phyloP scores from a whole-genome alignment of 2,329 filamentous ascomycete genomes.

The Neonectria neomacrospora region DNA sequence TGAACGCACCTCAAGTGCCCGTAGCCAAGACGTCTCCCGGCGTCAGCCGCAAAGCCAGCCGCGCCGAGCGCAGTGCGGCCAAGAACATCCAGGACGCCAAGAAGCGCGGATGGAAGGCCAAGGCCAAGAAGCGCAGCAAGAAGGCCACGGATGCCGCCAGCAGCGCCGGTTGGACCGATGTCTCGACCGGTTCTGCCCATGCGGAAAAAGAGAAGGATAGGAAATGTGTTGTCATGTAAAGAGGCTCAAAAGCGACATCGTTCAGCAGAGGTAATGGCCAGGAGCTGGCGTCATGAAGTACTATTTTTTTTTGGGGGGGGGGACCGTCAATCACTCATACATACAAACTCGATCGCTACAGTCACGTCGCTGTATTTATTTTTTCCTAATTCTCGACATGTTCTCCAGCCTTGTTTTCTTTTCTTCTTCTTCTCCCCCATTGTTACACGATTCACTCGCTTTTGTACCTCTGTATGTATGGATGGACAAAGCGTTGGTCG shows the following conservation, averaged over 20 bases:
- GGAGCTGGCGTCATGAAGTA: conserved; percentile 14
- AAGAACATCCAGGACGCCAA: conserved; percentile 72
- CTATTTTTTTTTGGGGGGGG: too few relatives aligned
- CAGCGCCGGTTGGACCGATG: conserved; percentile 65
- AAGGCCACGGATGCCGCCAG: conserved; percentile 55
- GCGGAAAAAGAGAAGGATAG: conserved; percentile 57
- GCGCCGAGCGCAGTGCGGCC: conserved; percentile 68
- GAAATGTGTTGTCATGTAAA: conserved; percentile 65
- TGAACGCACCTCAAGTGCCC: conserved; percentile 50
- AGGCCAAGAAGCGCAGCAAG: conserved; percentile 54
- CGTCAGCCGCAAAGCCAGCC: conserved; percentile 61
- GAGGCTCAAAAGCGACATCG: conserved; percentile 23
- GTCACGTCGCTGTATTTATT: conserved; percentile 18
- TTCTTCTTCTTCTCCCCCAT: conserved; percentile 20
- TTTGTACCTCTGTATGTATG: conserved; percentile 29
- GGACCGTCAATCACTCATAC: conserved; percentile 30
- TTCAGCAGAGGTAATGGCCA: conserved; percentile 23
- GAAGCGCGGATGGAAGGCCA: conserved; percentile 65
- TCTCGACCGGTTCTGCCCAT: conserved; percentile 48
- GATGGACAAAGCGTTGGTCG: conserved; percentile 30
- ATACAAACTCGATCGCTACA: conserved; percentile 33
- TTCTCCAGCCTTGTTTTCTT: conserved; percentile 16
- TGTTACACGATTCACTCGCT: conserved; percentile 31
- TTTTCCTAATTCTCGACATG: conserved; percentile 15
- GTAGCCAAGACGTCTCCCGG: conserved; percentile 54